Base-by-base conservation (phyloP, 768 basidiomycete species). In the Panellus pusillus region DNA sequence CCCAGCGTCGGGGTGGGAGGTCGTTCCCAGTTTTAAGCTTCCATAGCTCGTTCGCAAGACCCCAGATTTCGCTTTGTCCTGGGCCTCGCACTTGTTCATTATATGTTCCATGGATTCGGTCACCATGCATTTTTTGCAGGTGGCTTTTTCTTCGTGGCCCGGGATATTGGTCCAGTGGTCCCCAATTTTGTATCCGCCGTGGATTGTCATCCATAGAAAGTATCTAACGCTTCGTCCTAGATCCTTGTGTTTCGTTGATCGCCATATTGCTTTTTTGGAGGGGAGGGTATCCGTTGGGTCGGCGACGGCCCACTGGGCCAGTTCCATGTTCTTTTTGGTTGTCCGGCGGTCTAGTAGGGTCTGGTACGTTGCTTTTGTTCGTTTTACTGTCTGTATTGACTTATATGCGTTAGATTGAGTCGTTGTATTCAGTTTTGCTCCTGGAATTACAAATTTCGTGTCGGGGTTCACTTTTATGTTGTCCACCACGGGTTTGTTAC, bases 381-480 rank as follows among this genome's bases (percentile, higher is more conserved):
- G 11, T 3, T 35, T 14, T 14, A 35, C 7, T 14, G 18, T 41
- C 11, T 28, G 15, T 3, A 57, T 47, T 29, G 45, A 36, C 24
- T 44, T 42, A 17, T 44, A 39, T 2, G 56, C 56, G 14, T n/a
- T 4, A 2, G 47, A 43, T 47, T 69, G 68, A 1, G 62, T 61
- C 0, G 65, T 15, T 0, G 32, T 31, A 0, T 6, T 15, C 0
- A 68, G 36, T 36, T 63, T 58, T 2, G 53, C 59, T 3, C 66
- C 65, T 0, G 50, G 35, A 12, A 63, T n/a, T 28, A 31, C 1
- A n/a, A 63, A 60, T 24, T 24, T 24, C 24, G 24, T 24, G 32
- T 9, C 32, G 8, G 32, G 9, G 3, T 35, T 14, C 11, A 35
- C 14, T 8, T 35, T 9, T 35, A 14, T 8, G 7, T 35, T 7